Evolutionary conservation across 495 filamentous ascomycete species (phyloP), one percentile per base, ranked within the genome.

Genomic region (Aspergillus mulundensis): DNA sequence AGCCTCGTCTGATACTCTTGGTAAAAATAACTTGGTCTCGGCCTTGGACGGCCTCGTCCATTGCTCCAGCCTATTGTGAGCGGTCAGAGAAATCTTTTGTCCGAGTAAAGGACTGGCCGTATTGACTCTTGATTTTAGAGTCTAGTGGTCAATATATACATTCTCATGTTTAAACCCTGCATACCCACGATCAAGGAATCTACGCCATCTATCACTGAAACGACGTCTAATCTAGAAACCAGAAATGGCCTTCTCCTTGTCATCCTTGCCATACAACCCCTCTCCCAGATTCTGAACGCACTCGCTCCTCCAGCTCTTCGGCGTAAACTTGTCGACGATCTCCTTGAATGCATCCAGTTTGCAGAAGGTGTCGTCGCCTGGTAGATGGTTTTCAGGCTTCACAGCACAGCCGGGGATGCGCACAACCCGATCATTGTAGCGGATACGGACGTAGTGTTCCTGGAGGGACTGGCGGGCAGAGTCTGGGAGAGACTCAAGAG

Each of bases 361-460:
- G 74, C 94, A 97, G 67, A 98, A 96, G 20, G 80, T 88, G 59
- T 91, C 87, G 65, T 98, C 88, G 3, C 91, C 91, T 24, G 91
- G 82, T 5, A 95, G 78, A 71, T 98, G 94, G 39, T 91, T 96
- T 25, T 89, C 89, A 0, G 78, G 67, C 32, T 77, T 71, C 56
- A 79, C 84, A 34, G 70, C 76, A 66, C 94, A 98, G 24, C 90
- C 91, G 6, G 91, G 92, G 48, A 97, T 81, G 10, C 76, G 79
- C 62, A 97, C 80, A 0, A 88, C 82, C 39, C 78, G 75, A 67
- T 97, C 93, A 61, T 98, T 97, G 70, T 94, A 97, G 51, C 91
- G 81, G 53, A 98, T 69, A n/a, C 94, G 84, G n/a, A 98, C 93
- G 72, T 88, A 98, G 73, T 96, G 90, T 1, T 68, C 67, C 76